Percentiles rank a stretch among this genome's conserved stretches.
phyloP scores from a whole-genome alignment of 805 yeast genomes.

The Wickerhamomyces canadensis region DNA sequence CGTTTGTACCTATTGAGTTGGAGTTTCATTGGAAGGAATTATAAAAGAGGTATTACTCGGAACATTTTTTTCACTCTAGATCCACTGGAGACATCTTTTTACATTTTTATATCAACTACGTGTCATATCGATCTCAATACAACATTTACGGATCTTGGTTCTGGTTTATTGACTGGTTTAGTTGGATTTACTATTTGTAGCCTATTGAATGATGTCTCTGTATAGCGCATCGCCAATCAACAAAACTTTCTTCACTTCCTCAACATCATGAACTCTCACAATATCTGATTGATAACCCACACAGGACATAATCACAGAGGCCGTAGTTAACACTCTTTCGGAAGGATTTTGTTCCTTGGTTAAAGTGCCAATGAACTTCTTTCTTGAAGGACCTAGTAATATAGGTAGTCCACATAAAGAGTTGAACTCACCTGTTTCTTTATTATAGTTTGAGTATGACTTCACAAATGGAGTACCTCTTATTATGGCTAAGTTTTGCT shows the following conservation, averaged over 20 bases:
- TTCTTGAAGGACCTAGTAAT: constrained; percentile 84
- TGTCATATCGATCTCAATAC: too few relatives aligned
- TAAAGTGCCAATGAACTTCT: constrained; percentile 74
- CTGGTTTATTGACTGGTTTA: too few relatives aligned
- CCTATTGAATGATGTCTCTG: constrained; percentile 28
- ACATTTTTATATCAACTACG: too few relatives aligned
- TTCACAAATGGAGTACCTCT: constrained; percentile 43
- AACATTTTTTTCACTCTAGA: too few relatives aligned
- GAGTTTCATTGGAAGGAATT: too few relatives aligned
- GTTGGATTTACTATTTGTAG: too few relatives aligned
- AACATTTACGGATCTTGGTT: too few relatives aligned
- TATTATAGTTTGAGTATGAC: constrained; percentile 37
- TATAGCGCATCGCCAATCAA: constrained; percentile 72
- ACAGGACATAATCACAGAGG: constrained; percentile 68
- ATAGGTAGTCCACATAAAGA: constrained; percentile 44
- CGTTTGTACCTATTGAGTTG: too few relatives aligned
- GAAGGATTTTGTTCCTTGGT: constrained; percentile 51
- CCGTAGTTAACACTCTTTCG: constrained; percentile 72
- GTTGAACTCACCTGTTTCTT: constrained; percentile 14
- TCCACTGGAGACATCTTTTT: too few relatives aligned
- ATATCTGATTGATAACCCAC: constrained; percentile 72
- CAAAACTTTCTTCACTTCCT: constrained; percentile 47
- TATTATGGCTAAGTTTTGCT: constrained; percentile 65
- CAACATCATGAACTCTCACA: constrained; percentile 84
- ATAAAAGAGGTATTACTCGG: too few relatives aligned